phyloP scores from a whole-genome alignment of 371 early-diverging fungal species.

The Rhizopus sp. region DNA sequence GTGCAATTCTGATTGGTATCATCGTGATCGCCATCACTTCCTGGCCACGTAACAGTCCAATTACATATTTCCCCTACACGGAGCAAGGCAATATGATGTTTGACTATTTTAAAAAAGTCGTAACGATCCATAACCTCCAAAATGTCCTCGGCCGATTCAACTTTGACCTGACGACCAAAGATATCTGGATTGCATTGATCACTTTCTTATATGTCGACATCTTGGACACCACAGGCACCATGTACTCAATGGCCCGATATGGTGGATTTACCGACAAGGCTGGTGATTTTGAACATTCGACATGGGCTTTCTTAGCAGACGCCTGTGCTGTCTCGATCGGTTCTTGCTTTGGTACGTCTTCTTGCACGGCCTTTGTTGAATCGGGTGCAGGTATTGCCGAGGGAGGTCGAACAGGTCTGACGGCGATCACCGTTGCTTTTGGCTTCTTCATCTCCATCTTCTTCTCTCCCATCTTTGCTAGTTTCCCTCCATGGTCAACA shows the following conservation, averaged over 20 bases:
- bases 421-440: conserved; percentile 65
- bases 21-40: conserved; percentile 69
- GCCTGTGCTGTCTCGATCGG: conserved; percentile 68
- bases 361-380: conserved; percentile 79
- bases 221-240: conserved; percentile 77
- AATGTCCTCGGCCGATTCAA: conserved; percentile 62
- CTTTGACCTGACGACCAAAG: conserved; percentile 61
- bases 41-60: conserved; percentile 63
- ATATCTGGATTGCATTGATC: conserved; percentile 79
- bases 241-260: conserved; percentile 82
- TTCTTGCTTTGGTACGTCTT: conserved; percentile 72
- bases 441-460: conserved; percentile 77
- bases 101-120: conserved; percentile 73
- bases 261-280: conserved; percentile 75
- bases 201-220: conserved; percentile 84
- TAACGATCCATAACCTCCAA: conserved; percentile 62
- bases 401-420: conserved; percentile 78
- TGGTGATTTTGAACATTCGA: conserved; percentile 79
- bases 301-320: conserved; percentile 73
- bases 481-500: conserved; percentile 84
- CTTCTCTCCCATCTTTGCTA: conserved; percentile 83
- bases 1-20: conserved; percentile 74
- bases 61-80: conserved; percentile 79
- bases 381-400: conserved; percentile 82
- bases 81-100: conserved; percentile 63